Evolutionary conservation across 2,329 filamentous ascomycete genomes (phyloP).

Genomic region (Nemania bipapillata): DNA sequence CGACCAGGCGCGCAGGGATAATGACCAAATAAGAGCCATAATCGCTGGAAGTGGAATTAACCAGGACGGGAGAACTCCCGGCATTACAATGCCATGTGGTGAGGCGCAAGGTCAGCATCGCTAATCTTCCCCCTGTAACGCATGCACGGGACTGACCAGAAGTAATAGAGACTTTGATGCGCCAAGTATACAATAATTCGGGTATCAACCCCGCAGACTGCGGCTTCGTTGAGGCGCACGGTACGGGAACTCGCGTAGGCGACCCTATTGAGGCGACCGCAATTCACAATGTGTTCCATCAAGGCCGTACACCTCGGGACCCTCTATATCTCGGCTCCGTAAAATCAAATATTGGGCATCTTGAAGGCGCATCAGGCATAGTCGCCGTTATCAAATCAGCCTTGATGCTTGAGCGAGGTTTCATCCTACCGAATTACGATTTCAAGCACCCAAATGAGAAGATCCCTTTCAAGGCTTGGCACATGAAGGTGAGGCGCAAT

Average conservation of each 20-base stretch:
- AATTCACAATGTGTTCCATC: slow-evolving; percentile 58
- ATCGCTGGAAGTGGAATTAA: slow-evolving; percentile 64
- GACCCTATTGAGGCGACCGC: slow-evolving; percentile 66
- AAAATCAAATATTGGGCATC: slow-evolving; percentile 64
- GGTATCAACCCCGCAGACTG: slow-evolving; percentile 55
- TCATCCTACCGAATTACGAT: slow-evolving; percentile 62
- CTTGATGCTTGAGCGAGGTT: slow-evolving; percentile 62
- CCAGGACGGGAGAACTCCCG: slow-evolving; percentile 66
- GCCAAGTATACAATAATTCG: slow-evolving; percentile 56
- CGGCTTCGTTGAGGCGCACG: slow-evolving; percentile 64
- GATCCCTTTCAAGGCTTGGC: slow-evolving; percentile 63
- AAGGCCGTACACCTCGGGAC: slow-evolving; percentile 54
- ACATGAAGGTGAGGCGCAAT: slow-evolving; percentile 53
- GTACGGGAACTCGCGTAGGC: slow-evolving; percentile 66
- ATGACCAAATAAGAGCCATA: slow-evolving; percentile 64
- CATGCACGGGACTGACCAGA: slow-evolving; percentile 36
- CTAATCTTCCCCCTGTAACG: too few relatives aligned
- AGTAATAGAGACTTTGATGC: slow-evolving; percentile 55
- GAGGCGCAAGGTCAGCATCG: slow-evolving; percentile 58
- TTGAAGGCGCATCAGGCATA: slow-evolving; percentile 64
- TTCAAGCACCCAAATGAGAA: slow-evolving; percentile 62
- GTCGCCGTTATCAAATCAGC: slow-evolving; percentile 64
- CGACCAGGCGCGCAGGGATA: slow-evolving; percentile 64
- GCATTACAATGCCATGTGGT: slow-evolving; percentile 66
- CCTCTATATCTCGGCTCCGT: slow-evolving; percentile 61